These are phyloP conservation scores for Penicillium sp. DNA, from an alignment of 2,329 filamentous ascomycete genomes.

Conservation along the genomic window DNA sequence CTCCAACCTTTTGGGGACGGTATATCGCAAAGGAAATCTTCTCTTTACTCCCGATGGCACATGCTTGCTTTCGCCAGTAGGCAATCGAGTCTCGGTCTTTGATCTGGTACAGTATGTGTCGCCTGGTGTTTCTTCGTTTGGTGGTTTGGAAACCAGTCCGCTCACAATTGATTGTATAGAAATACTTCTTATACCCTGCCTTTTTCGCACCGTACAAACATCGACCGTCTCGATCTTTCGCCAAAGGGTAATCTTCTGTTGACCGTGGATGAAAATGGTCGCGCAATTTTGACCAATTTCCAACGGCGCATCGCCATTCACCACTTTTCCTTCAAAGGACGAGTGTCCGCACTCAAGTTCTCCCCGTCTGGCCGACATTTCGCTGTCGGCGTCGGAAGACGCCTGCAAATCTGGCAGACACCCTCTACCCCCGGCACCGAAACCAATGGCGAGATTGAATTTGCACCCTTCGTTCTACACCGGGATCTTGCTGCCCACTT, in stretches of 20 bases:
- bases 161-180: constrained; percentile 21
- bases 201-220: constrained; percentile 89
- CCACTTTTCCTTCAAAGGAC: constrained; percentile 89
- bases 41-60: constrained; percentile 96
- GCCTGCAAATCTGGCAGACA: constrained; percentile 94
- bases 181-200: constrained; percentile 56
- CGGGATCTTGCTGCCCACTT: constrained; percentile 85
- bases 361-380: constrained; percentile 90
- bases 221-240: constrained; percentile 81
- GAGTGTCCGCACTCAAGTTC: constrained; percentile 81
- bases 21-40: constrained; percentile 97
- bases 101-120: constrained; percentile 80
- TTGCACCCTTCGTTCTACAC: constrained; percentile 89
- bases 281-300: constrained; percentile 89
- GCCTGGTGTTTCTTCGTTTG: neutral
- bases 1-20: constrained; percentile 95
- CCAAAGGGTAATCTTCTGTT: constrained; percentile 89
- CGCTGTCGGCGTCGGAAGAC: constrained; percentile 80
- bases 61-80: constrained; percentile 91
- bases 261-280: constrained; percentile 90
- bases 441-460: constrained; percentile 79
- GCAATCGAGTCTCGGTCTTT: constrained; percentile 93
- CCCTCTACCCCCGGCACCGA: constrained; percentile 83
- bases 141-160: constrained; percentile 2
- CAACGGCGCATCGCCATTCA: constrained; percentile 82